Conservation (phyloP, 208 protist species). For the Borovskyia barvae region DNA sequence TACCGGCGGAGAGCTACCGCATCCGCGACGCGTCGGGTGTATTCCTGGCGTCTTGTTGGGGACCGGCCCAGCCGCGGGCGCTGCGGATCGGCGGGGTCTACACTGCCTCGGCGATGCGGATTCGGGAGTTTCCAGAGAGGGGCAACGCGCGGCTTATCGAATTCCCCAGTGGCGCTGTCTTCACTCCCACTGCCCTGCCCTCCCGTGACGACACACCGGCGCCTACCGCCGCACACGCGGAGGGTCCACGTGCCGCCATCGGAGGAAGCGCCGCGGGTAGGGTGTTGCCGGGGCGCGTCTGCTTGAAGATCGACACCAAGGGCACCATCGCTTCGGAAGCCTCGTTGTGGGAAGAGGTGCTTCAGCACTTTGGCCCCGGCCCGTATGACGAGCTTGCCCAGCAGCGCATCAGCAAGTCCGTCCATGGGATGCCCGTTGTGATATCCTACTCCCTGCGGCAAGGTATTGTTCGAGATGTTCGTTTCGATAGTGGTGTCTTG, state of each 20-base stretch:
- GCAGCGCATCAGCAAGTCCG: constrained; percentile 56
- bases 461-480: constrained; percentile 53
- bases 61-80: constrained; percentile 13
- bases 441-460: constrained; percentile 71
- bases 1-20: constrained; percentile 74
- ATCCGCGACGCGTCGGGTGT: constrained; percentile 74
- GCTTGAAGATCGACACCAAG: constrained; percentile 85
- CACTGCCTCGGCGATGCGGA: constrained; percentile 40
- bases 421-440: constrained; percentile 74
- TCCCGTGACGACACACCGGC: neutral
- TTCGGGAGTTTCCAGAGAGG: constrained; percentile 58
- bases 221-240: neutral
- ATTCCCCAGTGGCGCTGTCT: constrained; percentile 18
- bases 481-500: constrained; percentile 38
- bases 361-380: constrained; percentile 77
- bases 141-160: constrained; percentile 69
- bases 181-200: neutral
- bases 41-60: constrained; percentile 67
- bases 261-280: neutral
- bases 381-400: constrained; percentile 68
- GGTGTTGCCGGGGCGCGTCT: too few species aligned
- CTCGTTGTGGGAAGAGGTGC: constrained; percentile 84
- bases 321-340: constrained; percentile 79
- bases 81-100: constrained; percentile 52
- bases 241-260: too few species aligned